Evolutionary conservation across 2,329 filamentous ascomycete species (phyloP), one percentile per base, ranked within the genome.

Genomic region (Talaromyces sp.): DNA sequence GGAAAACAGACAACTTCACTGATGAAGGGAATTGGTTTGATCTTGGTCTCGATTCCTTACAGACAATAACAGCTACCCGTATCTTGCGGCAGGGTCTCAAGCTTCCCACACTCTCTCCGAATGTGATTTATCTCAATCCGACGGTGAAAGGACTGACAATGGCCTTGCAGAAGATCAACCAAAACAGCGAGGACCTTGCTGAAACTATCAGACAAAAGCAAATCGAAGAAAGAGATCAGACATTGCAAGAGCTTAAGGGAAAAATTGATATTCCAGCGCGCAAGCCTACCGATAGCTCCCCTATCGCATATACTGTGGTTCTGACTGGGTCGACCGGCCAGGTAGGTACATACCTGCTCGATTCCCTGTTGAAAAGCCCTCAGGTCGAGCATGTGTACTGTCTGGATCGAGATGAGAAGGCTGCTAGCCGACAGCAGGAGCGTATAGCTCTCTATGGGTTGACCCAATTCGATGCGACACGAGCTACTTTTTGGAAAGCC

Each of bases 241-340:
- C 41, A 14, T 7, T 48, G 3, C 16, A 39, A 9, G 36, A 48
- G 3, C 35, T 48, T 10, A 24, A 22, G 7, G 46, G 35, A 3
- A 14, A 48, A 5, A 32, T 48, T 10, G 7, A 48, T 17, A 14
- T 40, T n/a, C 3, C 20, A 20, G 20, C 22, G 10, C 22, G n/a
- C 11, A 30, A 29, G 22, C n/a, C 41, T 30, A 5, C 24, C 24
- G 22, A 30, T 24, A 20, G 14, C 29, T 17, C 22, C 22, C 33
- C 44, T 29, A 14, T 19, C 19, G 35, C 6, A 14, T 19, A 41
- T 4, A 24, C 0, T 6, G 30, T 50, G 2, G 32, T 50, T 7
- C 56, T 72, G 0, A 73, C 70, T 4, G 72, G 72, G 7, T 68
- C 60, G 22, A 72, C 68, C 2, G 70, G 70, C 0, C 49, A 54